Evolutionary conservation across 495 filamentous ascomycete species (phyloP).

Genomic region (Podospora appendiculata): DNA sequence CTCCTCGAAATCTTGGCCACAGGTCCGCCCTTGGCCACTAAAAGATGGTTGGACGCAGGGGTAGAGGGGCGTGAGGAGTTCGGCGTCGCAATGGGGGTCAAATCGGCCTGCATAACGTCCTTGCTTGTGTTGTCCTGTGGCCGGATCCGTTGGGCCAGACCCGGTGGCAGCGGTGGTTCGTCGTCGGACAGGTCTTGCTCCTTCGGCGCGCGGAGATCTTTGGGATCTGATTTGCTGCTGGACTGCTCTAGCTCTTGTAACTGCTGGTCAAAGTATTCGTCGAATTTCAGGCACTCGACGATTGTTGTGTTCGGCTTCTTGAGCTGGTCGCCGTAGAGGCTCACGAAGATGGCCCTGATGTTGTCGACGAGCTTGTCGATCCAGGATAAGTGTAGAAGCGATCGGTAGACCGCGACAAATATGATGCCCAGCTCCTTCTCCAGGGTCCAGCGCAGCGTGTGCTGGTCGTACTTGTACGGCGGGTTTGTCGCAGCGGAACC

Average conservation of each 20-base stretch:
- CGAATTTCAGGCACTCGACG: constrained; percentile 69
- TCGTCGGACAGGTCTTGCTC: constrained; percentile 29
- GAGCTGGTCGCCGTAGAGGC: constrained; percentile 80
- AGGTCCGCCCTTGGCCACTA: constrained; percentile 65
- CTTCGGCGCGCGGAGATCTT: constrained; percentile 27
- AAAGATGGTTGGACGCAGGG: constrained; percentile 55
- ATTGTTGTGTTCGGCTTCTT: constrained; percentile 71
- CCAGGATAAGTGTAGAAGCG: constrained; percentile 89
- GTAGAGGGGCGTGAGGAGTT: constrained; percentile 73
- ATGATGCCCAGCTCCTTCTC: constrained; percentile 89
- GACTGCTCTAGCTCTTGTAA: constrained; percentile 69
- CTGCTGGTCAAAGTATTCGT: constrained; percentile 91
- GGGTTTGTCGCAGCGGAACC: constrained; percentile 53
- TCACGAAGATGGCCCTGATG: constrained; percentile 80
- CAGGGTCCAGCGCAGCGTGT: constrained; percentile 89
- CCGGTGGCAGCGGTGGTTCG: constrained; percentile 37
- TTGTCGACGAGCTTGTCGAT: constrained; percentile 95
- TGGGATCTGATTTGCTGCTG: constrained; percentile 22
- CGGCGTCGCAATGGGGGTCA: constrained; percentile 60
- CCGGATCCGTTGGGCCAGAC: constrained; percentile 22
- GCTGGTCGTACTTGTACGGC: constrained; percentile 82
- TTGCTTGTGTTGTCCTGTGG: constrained; percentile 14
- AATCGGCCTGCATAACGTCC: constrained; percentile 47
- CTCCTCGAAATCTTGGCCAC: constrained; percentile 70
- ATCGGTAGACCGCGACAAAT: constrained; percentile 97